Conservation (phyloP, 1,284 basidiomycete genomes). For the Microbotryum violaceum region DNA sequence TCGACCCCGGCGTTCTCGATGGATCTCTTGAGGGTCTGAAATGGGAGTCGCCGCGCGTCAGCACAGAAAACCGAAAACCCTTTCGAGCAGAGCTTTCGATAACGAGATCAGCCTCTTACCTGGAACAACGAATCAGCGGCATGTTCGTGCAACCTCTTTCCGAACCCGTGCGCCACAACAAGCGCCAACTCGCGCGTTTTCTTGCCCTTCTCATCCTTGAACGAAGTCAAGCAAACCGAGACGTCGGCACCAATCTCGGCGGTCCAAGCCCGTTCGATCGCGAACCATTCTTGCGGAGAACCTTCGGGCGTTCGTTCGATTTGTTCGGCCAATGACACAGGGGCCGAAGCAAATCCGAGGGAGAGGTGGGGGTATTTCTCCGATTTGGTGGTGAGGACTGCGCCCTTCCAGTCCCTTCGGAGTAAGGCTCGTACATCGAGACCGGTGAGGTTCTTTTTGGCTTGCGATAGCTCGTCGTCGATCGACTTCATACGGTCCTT, state of each 20-base stretch:
- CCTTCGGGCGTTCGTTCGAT: conserved; percentile 35
- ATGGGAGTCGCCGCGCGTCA: conserved; percentile 16
- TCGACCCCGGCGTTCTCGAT: conserved; percentile 20
- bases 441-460: conserved; percentile 37
- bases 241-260: conserved; percentile 34
- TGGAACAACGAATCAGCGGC: background rate
- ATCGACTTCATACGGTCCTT: conserved; percentile 35
- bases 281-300: conserved; percentile 37
- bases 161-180: conserved; percentile 34
- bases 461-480: conserved; percentile 34
- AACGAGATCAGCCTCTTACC: background rate
- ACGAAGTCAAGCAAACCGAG: conserved; percentile 30
- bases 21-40: conserved; percentile 13
- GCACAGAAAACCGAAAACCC: conserved; percentile 1
- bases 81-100: conserved; percentile 1
- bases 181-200: conserved; percentile 32
- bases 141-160: background rate
- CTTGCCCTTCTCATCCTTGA: conserved; percentile 14
- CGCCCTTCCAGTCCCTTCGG: conserved; percentile 42
- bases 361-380: conserved; percentile 34
- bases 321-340: conserved; percentile 39
- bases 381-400: conserved; percentile 34
- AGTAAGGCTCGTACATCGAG: conserved; percentile 39
- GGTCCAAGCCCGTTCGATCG: conserved; percentile 31
- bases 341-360: conserved; percentile 40